phyloP scores from a whole-genome alignment of 2,329 filamentous ascomycete genomes.

The Berkeleyomyces basicola region DNA sequence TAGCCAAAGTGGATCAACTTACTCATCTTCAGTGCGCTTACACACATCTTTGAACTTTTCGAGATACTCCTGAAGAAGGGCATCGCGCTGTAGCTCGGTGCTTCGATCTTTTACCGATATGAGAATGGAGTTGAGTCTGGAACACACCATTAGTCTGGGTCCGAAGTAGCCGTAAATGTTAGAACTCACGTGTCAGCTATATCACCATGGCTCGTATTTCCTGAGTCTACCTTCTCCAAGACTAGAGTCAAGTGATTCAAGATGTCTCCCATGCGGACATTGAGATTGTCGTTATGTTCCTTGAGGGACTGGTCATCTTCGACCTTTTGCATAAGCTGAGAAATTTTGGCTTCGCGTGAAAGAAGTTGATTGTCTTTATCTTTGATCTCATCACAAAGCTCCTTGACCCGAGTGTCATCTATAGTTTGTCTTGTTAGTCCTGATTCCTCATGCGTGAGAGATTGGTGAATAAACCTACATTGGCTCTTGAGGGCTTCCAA shows the following conservation, averaged over 20 bases:
- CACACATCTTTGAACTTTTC: constrained; percentile 2
- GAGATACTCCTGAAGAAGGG: constrained; percentile 2
- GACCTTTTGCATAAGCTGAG: constrained; percentile 6
- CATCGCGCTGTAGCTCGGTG: background rate
- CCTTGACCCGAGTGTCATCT: constrained; percentile 1
- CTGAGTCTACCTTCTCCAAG: background rate
- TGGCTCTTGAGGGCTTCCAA: background rate
- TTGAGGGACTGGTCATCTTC: background rate
- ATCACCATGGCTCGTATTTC: background rate
- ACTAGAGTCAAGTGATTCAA: background rate
- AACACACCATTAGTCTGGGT: background rate
- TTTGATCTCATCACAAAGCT: constrained; percentile 1
- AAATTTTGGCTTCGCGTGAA: background rate
- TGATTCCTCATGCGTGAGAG: background rate
- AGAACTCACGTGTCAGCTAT: background rate
- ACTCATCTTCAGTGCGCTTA: constrained; percentile 2
- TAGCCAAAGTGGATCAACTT: background rate
- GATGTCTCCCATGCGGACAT: background rate
- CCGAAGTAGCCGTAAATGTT: too few relatives aligned
- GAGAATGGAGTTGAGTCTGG: constrained; percentile 5
- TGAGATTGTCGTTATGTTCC: background rate
- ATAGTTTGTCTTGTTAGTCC: background rate
- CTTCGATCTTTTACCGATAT: constrained; percentile 1
- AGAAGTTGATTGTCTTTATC: background rate
- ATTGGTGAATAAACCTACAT: background rate